Base-by-base conservation (phyloP, 2,329 filamentous ascomycete genomes). In the Shiraia sp. region DNA sequence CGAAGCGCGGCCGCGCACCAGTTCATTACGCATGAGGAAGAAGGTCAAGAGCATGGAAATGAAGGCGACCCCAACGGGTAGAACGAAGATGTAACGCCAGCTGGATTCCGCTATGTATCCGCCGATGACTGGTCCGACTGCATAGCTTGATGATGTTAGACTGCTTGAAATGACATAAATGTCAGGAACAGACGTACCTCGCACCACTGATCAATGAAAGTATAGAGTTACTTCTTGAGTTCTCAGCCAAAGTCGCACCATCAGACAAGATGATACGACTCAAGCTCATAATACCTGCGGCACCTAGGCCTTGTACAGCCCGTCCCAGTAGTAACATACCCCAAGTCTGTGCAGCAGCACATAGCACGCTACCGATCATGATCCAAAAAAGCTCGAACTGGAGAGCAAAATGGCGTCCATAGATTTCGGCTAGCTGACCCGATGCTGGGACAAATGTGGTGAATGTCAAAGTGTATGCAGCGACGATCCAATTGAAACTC, bases 81-180 rank as follows among this genome's bases (percentile, higher is more conserved):
- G 76, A 26, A 77, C 81, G 59, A 87, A 87, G 56, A 81, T 83
- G 76, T 85, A 87, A 35, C 83, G 71, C 83, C 84, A 87, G 49
- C 74, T 77, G 3, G 73, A 66, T 25, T 72, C 68, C 14, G 79
- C 79, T 10, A 83, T 70, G 43, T 79, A 79, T 1, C 72, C 82
- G 29, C 84, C 84, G 16, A 85, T 69, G 2, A 85, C 75, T 0
- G 84, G 84, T 0, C 84, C 83, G 9, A 84, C 53, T 1, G 76
- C 76, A 57, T 82, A 87, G 10, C 79, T 66, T 16, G 4, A 19
- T 6, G 10, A 22, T 22, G 4, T 13, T 27, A 15, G 31, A 15
- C 10, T 24, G 22, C 29, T 9, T 8, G 12, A n/a, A 10, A 12
- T 10, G 12, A 25, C 19, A 7, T 17, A 14, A 12, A 16, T 6